Conservation (phyloP, 2,329 filamentous ascomycete genomes). For the Venturia asperata region DNA sequence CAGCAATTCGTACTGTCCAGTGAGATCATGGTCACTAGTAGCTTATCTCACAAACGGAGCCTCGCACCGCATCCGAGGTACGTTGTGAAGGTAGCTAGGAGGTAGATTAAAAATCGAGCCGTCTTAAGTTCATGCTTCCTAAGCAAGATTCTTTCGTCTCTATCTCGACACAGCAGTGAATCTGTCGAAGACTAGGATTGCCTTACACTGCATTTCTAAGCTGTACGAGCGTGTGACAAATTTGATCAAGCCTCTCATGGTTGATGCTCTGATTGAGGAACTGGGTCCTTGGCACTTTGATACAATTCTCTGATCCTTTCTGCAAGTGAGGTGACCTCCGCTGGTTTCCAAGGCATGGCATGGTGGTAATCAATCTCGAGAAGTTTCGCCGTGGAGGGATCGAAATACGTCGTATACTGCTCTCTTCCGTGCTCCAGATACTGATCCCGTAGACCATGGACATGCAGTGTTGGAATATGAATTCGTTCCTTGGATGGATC, state of each 20-base stretch:
- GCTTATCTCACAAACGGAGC: not conserved
- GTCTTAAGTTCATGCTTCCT: not conserved
- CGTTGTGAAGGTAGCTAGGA: not conserved
- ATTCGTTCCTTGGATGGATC: constrained; percentile 7
- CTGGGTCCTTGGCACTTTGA: not conserved
- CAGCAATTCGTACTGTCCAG: not conserved
- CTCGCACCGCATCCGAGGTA: not conserved
- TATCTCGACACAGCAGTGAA: not conserved
- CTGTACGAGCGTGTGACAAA: not conserved
- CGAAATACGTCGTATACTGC: constrained; percentile 17
- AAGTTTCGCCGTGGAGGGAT: constrained; percentile 10
- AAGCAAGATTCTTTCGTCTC: not conserved
- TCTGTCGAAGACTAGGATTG: not conserved
- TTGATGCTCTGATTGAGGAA: not conserved
- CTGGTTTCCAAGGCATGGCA: constrained; percentile 19
- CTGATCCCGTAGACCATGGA: constrained; percentile 18
- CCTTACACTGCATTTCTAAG: not conserved
- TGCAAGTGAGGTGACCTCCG: constrained; percentile 13
- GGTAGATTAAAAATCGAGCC: too few species aligned
- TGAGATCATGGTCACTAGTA: not conserved
- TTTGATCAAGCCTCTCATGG: not conserved
- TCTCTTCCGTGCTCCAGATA: constrained; percentile 10
- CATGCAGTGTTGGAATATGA: constrained; percentile 18
- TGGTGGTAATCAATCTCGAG: constrained; percentile 20
- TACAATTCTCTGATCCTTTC: constrained; percentile 14